A percentile compares a stretch with the other conserved stretches of the same genome.
phyloP scores from a whole-genome alignment of 2,329 filamentous ascomycete genomes.

The Pseudocercospora cruenta region DNA sequence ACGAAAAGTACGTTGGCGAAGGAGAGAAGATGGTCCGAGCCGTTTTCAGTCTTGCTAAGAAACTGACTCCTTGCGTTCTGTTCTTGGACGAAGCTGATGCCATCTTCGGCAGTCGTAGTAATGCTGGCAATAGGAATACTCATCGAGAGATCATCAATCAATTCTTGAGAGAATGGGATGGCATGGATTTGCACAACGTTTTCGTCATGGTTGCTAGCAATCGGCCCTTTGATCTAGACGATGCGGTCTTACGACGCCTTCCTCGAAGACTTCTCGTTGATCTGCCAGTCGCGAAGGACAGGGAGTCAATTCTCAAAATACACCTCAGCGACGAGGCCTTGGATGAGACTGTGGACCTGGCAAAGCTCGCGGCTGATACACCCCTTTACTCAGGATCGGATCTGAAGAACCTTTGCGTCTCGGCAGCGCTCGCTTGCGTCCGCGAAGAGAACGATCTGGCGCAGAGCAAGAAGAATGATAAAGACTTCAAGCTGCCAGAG shows the following conservation, averaged over 20 bases:
- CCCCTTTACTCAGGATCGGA: constrained; percentile 82
- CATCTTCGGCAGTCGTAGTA: constrained; percentile 77
- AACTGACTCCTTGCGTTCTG: constrained; percentile 87
- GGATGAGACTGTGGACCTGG: constrained; percentile 63
- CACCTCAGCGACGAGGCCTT: constrained; percentile 71
- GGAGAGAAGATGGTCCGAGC: constrained; percentile 95
- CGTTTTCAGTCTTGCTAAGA: constrained; percentile 87
- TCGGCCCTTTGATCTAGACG: constrained; percentile 90
- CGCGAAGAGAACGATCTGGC: constrained; percentile 67
- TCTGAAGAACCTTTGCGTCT: constrained; percentile 79
- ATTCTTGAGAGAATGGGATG: constrained; percentile 96
- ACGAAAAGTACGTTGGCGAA: constrained; percentile 95
- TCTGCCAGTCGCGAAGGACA: constrained; percentile 67
- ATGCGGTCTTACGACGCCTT: constrained; percentile 77
- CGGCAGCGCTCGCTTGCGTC: constrained; percentile 77
- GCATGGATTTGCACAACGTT: constrained; percentile 73
- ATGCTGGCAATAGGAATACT: constrained; percentile 66
- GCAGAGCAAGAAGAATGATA: constrained; percentile 31
- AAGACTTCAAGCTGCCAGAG: constrained; percentile 65
- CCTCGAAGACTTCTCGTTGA: constrained; percentile 75
- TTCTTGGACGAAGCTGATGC: constrained; percentile 98
- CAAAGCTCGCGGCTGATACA: constrained; percentile 66
- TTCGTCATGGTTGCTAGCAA: constrained; percentile 99
- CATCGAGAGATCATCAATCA: constrained; percentile 95
- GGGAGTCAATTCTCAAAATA: constrained; percentile 70